Evolutionary conservation across 1,139 yeast genomes (phyloP).

Genomic region (Debaryomyces coudertii): DNA sequence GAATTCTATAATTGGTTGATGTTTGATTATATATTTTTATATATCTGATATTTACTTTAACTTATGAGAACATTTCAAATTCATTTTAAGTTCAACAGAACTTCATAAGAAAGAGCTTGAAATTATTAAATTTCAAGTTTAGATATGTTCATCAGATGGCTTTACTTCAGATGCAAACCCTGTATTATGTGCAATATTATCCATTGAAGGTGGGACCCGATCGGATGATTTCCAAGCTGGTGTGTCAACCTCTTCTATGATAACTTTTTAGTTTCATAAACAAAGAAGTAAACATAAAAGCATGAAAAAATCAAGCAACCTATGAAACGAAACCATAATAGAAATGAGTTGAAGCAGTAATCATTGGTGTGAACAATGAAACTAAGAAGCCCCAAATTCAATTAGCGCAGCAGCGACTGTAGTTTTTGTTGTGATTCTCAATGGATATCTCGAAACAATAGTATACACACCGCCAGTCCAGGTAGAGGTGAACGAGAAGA

Average conservation of each 20-base stretch:
- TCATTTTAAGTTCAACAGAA: too few relatives aligned
- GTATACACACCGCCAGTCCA: conserved; percentile 88
- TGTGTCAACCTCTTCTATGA: conserved; percentile 65
- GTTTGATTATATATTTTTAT: not conserved
- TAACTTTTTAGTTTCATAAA: conserved; percentile 69
- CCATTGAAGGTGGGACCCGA: conserved; percentile 45
- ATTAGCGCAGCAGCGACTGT: conserved; percentile 76
- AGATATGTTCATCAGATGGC: conserved; percentile 27
- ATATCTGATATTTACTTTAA: too few relatives aligned
- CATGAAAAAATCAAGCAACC: conserved; percentile 64
- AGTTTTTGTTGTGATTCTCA: conserved; percentile 77
- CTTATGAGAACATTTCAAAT: too few relatives aligned
- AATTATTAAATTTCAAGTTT: conserved; percentile 1
- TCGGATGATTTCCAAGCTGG: conserved; percentile 49
- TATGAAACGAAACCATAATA: conserved; percentile 76
- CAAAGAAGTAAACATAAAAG: conserved; percentile 57
- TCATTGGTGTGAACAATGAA: conserved; percentile 73
- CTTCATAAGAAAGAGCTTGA: not conserved
- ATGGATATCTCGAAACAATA: conserved; percentile 79
- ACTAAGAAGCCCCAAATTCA: conserved; percentile 82
- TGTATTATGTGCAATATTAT: conserved; percentile 34
- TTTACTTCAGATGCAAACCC: conserved; percentile 35
- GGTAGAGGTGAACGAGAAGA: conserved; percentile 79
- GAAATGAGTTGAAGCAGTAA: conserved; percentile 48
- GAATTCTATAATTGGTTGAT: not conserved